Conservation (phyloP, 2,329 filamentous ascomycete genomes). For the Aspergillus fumigatiaffinis region DNA sequence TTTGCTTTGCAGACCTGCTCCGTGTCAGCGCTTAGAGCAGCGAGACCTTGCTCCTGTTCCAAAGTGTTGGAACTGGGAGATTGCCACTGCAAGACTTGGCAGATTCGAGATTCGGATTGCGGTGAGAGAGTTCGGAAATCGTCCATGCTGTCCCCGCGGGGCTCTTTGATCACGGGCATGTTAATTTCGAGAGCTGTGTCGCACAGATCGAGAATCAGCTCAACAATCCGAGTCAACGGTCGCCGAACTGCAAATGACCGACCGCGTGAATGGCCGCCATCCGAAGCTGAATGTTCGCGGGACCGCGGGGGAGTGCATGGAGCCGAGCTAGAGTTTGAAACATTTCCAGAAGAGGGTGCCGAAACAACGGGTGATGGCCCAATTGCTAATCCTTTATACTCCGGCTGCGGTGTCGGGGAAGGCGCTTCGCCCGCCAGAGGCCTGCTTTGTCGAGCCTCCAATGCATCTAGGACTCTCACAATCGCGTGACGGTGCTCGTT, state of each 20-base stretch:
- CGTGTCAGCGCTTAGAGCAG: conserved; percentile 83
- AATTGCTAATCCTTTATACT: conserved; percentile 86
- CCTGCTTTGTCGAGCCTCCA: conserved; percentile 63
- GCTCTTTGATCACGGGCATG: conserved; percentile 87
- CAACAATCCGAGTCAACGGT: conserved; percentile 87
- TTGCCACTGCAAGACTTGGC: conserved; percentile 94
- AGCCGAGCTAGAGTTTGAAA: conserved; percentile 67
- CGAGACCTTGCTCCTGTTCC: conserved; percentile 88
- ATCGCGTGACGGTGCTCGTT: conserved; percentile 91
- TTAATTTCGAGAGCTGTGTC: conserved; percentile 95
- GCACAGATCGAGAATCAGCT: conserved; percentile 88
- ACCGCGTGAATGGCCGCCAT: conserved; percentile 73
- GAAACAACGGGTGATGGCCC: conserved; percentile 66
- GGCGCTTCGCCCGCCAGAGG: conserved; percentile 35
- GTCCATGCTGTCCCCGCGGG: conserved; percentile 58
- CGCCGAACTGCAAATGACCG: conserved; percentile 88
- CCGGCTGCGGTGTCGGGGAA: conserved; percentile 58
- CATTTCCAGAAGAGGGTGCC: conserved; percentile 67
- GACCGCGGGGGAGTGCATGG: conserved; percentile 63
- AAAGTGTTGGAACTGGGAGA: conserved; percentile 86
- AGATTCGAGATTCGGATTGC: conserved; percentile 90
- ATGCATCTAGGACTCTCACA: conserved; percentile 87
- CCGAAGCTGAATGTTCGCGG: conserved; percentile 61
- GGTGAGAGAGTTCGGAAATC: conserved; percentile 92
- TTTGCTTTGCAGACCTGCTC: conserved; percentile 80